Percentiles rank a stretch among this genome's conserved stretches.
Evolutionary conservation across 768 basidiomycete genomes (phyloP).

Genomic region (Zangia roseola): DNA sequence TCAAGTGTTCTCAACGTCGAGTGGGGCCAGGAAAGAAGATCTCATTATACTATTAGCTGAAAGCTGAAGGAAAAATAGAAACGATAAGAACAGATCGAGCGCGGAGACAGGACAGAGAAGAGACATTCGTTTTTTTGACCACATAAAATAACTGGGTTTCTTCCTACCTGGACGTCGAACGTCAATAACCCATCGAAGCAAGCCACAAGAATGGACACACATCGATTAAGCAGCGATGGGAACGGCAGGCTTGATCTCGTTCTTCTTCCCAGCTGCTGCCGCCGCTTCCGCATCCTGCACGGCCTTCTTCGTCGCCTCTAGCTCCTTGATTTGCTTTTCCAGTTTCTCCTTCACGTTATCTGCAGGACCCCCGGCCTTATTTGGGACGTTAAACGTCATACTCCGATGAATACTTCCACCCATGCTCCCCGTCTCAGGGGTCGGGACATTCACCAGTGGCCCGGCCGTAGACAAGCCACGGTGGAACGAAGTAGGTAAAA

Average conservation of each 20-base stretch:
- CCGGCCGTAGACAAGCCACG: constrained; percentile 64
- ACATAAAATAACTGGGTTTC: not conserved
- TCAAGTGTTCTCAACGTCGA: constrained; percentile 12
- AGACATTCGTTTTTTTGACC: constrained; percentile 21
- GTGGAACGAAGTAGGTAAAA: constrained; percentile 77
- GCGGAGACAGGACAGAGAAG: constrained; percentile 12
- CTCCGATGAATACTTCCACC: constrained; percentile 67
- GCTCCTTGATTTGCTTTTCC: constrained; percentile 56
- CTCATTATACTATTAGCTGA: constrained; percentile 12
- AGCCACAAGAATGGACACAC: not conserved
- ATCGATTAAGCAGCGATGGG: constrained; percentile 35
- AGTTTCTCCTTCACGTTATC: constrained; percentile 48
- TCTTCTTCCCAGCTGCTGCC: constrained; percentile 59
- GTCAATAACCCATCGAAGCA: not conserved
- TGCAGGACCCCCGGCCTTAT: constrained; percentile 17
- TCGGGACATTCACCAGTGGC: constrained; percentile 59
- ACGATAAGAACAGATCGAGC: constrained; percentile 19
- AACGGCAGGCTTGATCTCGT: constrained; percentile 47
- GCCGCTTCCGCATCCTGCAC: constrained; percentile 63
- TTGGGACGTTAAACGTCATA: constrained; percentile 60
- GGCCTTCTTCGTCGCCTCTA: constrained; percentile 68
- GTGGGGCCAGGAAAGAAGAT: constrained; percentile 3
- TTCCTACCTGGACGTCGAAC: constrained; percentile 9
- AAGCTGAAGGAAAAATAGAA: constrained; percentile 4
- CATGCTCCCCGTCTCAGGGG: constrained; percentile 67